These are phyloP conservation scores for Meira nashicola DNA, from an alignment of 1,284 basidiomycete genomes.

Conservation along the genomic window DNA sequence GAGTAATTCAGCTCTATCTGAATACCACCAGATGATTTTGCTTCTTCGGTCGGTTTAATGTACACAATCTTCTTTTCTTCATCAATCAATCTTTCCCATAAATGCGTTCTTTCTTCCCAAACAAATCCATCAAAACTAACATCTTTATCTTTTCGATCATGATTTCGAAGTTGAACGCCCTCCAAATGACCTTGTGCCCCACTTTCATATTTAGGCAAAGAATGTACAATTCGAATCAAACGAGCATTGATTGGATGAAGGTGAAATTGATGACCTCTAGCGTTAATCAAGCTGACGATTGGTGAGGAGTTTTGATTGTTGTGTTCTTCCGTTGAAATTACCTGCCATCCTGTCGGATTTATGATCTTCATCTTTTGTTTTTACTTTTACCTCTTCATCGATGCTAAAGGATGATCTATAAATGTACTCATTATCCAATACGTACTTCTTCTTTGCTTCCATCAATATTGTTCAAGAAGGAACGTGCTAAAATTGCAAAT, in stretches of 20 bases:
- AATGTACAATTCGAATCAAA: conserved; percentile 13
- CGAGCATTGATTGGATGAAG: conserved; percentile 10
- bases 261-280: conserved; percentile 7
- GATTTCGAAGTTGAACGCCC: neutral
- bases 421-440: too few species aligned
- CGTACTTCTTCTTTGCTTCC: too few species aligned
- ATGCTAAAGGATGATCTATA: too few species aligned
- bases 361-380: conserved; percentile 2
- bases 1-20: neutral
- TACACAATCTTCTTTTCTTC: neutral
- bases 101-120: conserved; percentile 11
- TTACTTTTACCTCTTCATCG: too few species aligned
- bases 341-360: conserved; percentile 15
- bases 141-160: neutral
- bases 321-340: neutral
- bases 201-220: conserved; percentile 1
- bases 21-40: neutral
- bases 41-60: neutral
- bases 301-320: neutral
- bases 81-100: neutral
- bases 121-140: conserved; percentile 10
- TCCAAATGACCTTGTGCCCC: neutral
- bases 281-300: conserved; percentile 5
- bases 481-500: too few species aligned
- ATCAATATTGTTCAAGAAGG: too few species aligned